phyloP scores from a whole-genome alignment of 345 rosid species.

The Jatropha curcas region DNA sequence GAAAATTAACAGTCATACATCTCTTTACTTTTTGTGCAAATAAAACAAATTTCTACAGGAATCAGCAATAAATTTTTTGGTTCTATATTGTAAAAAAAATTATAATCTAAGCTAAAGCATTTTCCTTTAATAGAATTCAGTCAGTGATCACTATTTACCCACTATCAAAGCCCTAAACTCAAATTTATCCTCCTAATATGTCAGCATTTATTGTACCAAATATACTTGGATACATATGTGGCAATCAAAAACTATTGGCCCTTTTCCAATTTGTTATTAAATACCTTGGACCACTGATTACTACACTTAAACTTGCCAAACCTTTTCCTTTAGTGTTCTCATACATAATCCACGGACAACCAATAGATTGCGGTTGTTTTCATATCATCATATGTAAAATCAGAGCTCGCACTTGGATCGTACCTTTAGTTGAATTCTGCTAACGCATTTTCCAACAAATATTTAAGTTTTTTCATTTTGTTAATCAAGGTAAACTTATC shows the following conservation, averaged over 20 bases:
- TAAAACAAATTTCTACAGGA: background rate
- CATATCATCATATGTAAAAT: slow-evolving; percentile 2
- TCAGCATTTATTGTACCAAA: slow-evolving; percentile 27
- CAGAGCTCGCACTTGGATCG: too few relatives aligned
- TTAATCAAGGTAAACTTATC: too few relatives aligned
- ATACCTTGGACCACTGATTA: slow-evolving; percentile 36
- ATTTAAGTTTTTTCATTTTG: too few relatives aligned
- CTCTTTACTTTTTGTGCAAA: background rate
- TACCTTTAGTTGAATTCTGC: too few relatives aligned
- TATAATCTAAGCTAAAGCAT: background rate
- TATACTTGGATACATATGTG: slow-evolving; percentile 15
- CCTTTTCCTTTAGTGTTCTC: slow-evolving; percentile 22
- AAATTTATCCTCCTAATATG: slow-evolving; percentile 12
- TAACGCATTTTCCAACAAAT: too few relatives aligned
- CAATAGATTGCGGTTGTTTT: slow-evolving; percentile 11
- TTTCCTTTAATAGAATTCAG: background rate
- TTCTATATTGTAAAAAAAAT: background rate
- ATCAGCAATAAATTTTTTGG: background rate
- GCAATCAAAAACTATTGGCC: slow-evolving; percentile 24
- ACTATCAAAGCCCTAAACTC: slow-evolving; percentile 14
- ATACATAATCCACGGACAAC: slow-evolving; percentile 25
- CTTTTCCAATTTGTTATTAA: slow-evolving; percentile 1
- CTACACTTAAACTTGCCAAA: slow-evolving; percentile 20
- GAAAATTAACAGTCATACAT: background rate
- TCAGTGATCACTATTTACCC: slow-evolving; percentile 12